A percentile compares a stretch with the other conserved stretches of the same genome.
phyloP scores from a whole-genome alignment of 83 land plant genomes.

The Isoetes engelmannii region DNA sequence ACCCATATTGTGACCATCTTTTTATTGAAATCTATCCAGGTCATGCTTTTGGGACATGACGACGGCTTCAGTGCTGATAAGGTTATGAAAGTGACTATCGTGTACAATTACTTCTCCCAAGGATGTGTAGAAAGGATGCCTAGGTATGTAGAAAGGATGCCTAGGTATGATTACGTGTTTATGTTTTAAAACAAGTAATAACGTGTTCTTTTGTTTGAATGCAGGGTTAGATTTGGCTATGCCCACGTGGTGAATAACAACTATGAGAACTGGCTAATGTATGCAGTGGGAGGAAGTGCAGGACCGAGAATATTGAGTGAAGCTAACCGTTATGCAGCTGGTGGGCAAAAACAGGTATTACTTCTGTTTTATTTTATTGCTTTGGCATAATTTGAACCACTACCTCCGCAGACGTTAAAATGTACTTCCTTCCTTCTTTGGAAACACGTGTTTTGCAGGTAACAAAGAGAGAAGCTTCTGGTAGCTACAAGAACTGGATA shows the following conservation, averaged over 20 bases:
- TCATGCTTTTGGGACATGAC: slow-evolving; percentile 42
- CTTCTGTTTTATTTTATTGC: neutral
- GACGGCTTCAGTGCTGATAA: slow-evolving; percentile 37
- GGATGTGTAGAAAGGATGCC: slow-evolving; percentile 43
- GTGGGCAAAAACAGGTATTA: slow-evolving; percentile 23
- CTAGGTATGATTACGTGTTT: neutral
- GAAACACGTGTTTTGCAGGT: slow-evolving; percentile 25
- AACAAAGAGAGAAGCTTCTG: slow-evolving; percentile 31
- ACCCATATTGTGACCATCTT: too few relatives aligned
- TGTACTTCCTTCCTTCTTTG: neutral
- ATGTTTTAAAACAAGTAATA: neutral
- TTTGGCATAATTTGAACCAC: neutral
- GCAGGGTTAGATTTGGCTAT: slow-evolving; percentile 44
- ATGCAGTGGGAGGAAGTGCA: slow-evolving; percentile 44
- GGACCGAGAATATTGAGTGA: slow-evolving; percentile 42
- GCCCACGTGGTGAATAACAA: slow-evolving; percentile 44
- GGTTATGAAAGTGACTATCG: slow-evolving; percentile 21
- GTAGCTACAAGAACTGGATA: slow-evolving; percentile 32
- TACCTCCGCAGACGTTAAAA: neutral
- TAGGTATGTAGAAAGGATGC: slow-evolving; percentile 20
- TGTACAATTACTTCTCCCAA: slow-evolving; percentile 30
- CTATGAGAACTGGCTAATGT: slow-evolving; percentile 43
- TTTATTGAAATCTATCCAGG: slow-evolving; percentile 19
- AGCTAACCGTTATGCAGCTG: slow-evolving; percentile 35
- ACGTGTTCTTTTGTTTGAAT: neutral